phyloP scores from a whole-genome alignment of 208 protist species.

The Endotrypanum monterogeii region DNA sequence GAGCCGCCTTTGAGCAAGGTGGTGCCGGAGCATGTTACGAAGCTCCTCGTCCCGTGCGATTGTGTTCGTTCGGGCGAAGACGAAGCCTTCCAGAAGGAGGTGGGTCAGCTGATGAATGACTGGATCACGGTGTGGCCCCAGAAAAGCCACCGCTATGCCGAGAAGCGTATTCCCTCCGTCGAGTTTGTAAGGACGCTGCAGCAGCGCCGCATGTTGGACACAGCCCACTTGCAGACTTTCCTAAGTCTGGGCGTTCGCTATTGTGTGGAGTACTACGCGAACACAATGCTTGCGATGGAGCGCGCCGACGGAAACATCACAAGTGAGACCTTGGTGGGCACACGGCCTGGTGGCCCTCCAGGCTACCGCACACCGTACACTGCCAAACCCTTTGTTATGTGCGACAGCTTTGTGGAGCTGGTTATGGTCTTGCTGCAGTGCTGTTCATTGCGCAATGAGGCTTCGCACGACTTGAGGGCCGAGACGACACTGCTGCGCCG shows the following conservation, averaged over 20 bases:
- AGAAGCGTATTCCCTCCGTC: constrained; percentile 57
- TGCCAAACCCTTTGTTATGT: constrained; percentile 56
- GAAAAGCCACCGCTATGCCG: constrained; percentile 40
- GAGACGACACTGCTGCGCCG: constrained; percentile 76
- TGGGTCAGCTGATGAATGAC: constrained; percentile 72
- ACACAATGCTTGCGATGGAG: constrained; percentile 72
- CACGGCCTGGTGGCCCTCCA: constrained; percentile 66
- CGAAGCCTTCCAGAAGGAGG: constrained; percentile 45
- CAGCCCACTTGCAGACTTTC: constrained; percentile 75
- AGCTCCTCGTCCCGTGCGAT: constrained; percentile 59
- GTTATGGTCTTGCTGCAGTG: constrained; percentile 89
- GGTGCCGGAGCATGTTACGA: constrained; percentile 40
- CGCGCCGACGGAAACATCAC: constrained; percentile 42
- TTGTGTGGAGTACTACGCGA: constrained; percentile 92
- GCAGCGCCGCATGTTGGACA: constrained; percentile 83
- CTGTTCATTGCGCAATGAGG: constrained; percentile 72
- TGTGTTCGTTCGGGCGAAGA: constrained; percentile 46
- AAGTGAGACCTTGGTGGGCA: constrained; percentile 24
- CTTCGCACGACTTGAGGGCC: constrained; percentile 48
- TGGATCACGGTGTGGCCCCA: constrained; percentile 73
- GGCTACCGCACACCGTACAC: constrained; percentile 71
- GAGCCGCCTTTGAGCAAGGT: constrained; percentile 61
- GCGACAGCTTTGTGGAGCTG: constrained; percentile 95
- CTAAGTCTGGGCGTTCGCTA: constrained; percentile 82
- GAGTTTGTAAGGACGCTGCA: constrained; percentile 85